Evolutionary conservation across 164 flowering plant genomes (phyloP).

Genomic region (Nymphaea thermarum): DNA sequence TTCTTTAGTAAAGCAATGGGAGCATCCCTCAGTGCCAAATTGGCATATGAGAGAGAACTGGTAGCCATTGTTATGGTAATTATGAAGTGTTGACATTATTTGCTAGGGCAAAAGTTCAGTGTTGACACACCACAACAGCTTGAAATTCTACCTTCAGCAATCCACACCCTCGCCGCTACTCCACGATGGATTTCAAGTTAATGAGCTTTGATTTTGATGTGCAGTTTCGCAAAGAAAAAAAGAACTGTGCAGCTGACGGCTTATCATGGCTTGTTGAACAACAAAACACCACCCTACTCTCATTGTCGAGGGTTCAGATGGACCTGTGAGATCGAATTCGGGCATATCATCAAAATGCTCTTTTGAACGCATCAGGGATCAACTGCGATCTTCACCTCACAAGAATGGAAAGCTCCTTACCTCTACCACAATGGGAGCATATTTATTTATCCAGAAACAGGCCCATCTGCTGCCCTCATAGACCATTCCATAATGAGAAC

Average conservation of each 20-base stretch:
- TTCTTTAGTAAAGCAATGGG: background rate
- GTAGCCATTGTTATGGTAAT: background rate
- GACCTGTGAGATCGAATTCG: no score
- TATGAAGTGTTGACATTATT: background rate
- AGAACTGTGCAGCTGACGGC: conserved; percentile 2
- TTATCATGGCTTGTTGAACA: no score
- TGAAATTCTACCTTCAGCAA: background rate
- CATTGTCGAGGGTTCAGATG: no score
- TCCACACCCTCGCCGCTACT: background rate
- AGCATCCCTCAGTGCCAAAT: background rate
- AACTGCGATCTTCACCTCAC: no score
- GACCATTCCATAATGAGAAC: no score
- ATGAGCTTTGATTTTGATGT: background rate
- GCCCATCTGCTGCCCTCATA: no score
- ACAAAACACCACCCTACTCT: no score
- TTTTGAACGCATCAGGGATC: no score
- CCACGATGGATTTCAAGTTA: background rate
- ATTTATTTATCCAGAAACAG: no score
- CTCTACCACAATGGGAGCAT: no score
- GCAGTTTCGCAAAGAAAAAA: background rate
- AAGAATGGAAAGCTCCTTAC: no score
- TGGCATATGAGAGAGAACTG: background rate
- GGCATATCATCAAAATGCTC: no score
- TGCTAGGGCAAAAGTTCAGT: background rate
- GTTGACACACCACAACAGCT: background rate